Base-by-base conservation (phyloP, 352 stramenopile genomes). In the Phytophthora foliorum region DNA sequence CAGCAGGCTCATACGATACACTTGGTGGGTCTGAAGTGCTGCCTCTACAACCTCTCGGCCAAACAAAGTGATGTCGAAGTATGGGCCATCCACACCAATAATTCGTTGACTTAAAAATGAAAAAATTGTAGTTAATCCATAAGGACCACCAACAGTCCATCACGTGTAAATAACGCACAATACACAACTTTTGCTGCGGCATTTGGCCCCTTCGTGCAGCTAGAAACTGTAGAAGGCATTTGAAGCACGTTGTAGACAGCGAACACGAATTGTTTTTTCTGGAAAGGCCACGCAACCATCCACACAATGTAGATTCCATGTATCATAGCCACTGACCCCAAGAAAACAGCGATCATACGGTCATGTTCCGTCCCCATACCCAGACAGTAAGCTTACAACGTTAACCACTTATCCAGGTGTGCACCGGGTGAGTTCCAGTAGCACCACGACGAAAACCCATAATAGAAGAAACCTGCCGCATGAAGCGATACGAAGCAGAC, bases 31-130 rank as follows among this genome's bases (percentile, higher is more conserved):
- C 16, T 76, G 64, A n/a, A 75, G 25, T 6, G 63, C 42, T 8
- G 65, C 73, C 14, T 59, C 58, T 4, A 70, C 16, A 16, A 78
- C 34, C 45, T 78, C 65, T 29, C 66, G 61, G 8, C 44, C 3
- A 3, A 81, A 39, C 24, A 76, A 65, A 29, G 75, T 19, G 1
- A 65, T 32, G 9, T 68, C 68, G 21, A 75, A 77, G 45, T 76
- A 69, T 29, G 61, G 55, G 4, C 55, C 54, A 22, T 71, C 64
- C 21, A 80, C 63, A 29, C 53, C n/a, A n/a, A n/a, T n/a, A n/a
- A n/a, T n/a, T n/a, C n/a, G n/a, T n/a, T n/a, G n/a, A n/a, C n/a
- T n/a, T n/a, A n/a, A n/a, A n/a, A n/a, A n/a, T n/a, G n/a, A n/a
- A n/a, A n/a, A n/a, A n/a, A n/a, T n/a, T n/a, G n/a, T n/a, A n/a